Conservation (phyloP, 371 early-diverging fungal genomes). For the Rhizopus delemar region DNA sequence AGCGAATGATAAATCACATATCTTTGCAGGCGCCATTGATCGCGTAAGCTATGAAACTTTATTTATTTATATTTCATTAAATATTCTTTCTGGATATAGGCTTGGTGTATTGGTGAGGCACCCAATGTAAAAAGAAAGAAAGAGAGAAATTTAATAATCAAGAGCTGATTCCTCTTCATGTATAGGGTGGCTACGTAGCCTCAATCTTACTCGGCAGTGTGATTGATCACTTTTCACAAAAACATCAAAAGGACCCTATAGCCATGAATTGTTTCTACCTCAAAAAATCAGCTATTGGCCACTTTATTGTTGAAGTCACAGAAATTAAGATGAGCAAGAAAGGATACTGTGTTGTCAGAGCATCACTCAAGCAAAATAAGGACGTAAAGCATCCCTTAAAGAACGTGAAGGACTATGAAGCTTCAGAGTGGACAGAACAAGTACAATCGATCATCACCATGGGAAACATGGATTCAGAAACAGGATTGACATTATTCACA, state of each 20-base stretch:
- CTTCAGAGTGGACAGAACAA: constrained; percentile 27
- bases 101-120: constrained; percentile 41
- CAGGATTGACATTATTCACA: constrained; percentile 31
- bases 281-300: constrained; percentile 33
- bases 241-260: constrained; percentile 41
- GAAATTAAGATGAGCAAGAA: constrained; percentile 41
- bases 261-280: constrained; percentile 49
- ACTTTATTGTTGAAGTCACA: constrained; percentile 36
- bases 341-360: constrained; percentile 43
- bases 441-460: constrained; percentile 44
- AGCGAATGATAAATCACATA: no score
- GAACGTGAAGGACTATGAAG: constrained; percentile 21
- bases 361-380: constrained; percentile 34
- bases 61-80: no score
- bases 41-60: no score
- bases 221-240: constrained; percentile 29
- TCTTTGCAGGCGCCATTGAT: no score
- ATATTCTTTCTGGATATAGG: constrained; percentile 2
- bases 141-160: constrained; percentile 1
- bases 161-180: no score
- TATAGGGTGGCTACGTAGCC: constrained; percentile 29
- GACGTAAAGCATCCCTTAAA: constrained; percentile 14
- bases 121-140: constrained; percentile 35
- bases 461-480: constrained; percentile 46
- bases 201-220: constrained; percentile 36